Evolutionary conservation across 2,329 filamentous ascomycete species (phyloP).

Genomic region (Nothopassalora personata): DNA sequence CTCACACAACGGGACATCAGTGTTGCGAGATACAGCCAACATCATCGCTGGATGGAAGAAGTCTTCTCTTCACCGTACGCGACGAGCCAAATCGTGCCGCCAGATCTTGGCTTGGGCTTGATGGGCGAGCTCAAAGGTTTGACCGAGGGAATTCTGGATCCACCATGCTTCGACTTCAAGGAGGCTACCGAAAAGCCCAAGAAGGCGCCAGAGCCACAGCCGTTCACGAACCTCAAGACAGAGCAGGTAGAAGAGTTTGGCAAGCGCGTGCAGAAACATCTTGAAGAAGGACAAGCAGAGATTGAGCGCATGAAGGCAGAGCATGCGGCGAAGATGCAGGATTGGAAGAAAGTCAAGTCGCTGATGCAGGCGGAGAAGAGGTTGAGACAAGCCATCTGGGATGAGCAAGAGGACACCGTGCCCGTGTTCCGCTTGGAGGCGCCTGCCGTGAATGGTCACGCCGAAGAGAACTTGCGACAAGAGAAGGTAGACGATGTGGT

Average conservation of each 20-base stretch:
- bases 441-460: constrained; percentile 39
- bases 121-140: constrained; percentile 72
- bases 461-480: constrained; percentile 26
- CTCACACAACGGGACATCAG: constrained; percentile 87
- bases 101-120: constrained; percentile 77
- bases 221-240: constrained; percentile 63
- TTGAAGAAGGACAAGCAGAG: constrained; percentile 69
- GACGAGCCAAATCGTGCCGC: constrained; percentile 76
- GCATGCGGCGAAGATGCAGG: constrained; percentile 70
- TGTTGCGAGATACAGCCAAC: constrained; percentile 78
- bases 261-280: constrained; percentile 66
- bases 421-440: constrained; percentile 43
- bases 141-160: constrained; percentile 79
- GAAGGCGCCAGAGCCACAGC: constrained; percentile 38
- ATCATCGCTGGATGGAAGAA: constrained; percentile 99
- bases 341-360: constrained; percentile 64
- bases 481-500: constrained; percentile 68
- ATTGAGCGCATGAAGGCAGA: constrained; percentile 78
- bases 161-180: constrained; percentile 36
- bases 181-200: constrained; percentile 31
- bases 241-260: constrained; percentile 81
- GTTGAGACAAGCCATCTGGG: constrained; percentile 60
- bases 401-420: constrained; percentile 29
- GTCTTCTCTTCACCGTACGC: constrained; percentile 86
- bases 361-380: constrained; percentile 71